Base-by-base conservation (phyloP, 2,329 filamentous ascomycete species). In the Penicillium sp. region DNA sequence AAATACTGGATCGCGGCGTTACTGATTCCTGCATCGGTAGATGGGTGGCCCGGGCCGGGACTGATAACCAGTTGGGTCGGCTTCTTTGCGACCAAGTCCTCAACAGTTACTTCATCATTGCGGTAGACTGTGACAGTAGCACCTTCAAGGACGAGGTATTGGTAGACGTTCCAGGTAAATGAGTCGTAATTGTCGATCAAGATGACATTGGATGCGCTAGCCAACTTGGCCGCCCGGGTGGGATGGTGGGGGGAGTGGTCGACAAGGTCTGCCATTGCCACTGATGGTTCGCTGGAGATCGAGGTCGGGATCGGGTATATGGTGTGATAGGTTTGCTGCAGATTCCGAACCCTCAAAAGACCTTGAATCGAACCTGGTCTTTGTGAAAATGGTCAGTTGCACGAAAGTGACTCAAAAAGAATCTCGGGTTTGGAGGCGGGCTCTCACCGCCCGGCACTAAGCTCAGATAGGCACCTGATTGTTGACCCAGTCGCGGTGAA, bases 171-270 rank as follows among this genome's bases (percentile, higher is more conserved):
- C 91, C 92, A 99, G 55, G 93, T 97, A 74, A 99, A 99, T 3
- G 94, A 97, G 75, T 99, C 94, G 75, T 97, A 99, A 76, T 99
- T 99, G 80, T 99, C 94, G 67, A 99, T 97, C 60, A 99, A 82
- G 59, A 99, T 84, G 55, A 99, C 82, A 74, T 97, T 97, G 53
- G 88, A 89, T 26, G 94, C 94, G 47, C 86, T 91, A 23, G 87
- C 73, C 49, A 97, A 80, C 34, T 86, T 85, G 48, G 86, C 79
- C 29, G 87, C 86, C 48, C 88, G 87, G 60, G 88, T 83, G 56
- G 90, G 89, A 74, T 96, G 87, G 67, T 68, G 72, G 67, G 92
- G 91, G 56, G 93, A 97, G 74, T 97, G 87, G 71, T 97, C 93
- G 59, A 87, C 79, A 39, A 88, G 57, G 74, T 79, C 61, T 76